These are phyloP conservation scores for Botrytis deweyae DNA, from an alignment of 2,329 filamentous ascomycete species.

Conservation along the genomic window DNA sequence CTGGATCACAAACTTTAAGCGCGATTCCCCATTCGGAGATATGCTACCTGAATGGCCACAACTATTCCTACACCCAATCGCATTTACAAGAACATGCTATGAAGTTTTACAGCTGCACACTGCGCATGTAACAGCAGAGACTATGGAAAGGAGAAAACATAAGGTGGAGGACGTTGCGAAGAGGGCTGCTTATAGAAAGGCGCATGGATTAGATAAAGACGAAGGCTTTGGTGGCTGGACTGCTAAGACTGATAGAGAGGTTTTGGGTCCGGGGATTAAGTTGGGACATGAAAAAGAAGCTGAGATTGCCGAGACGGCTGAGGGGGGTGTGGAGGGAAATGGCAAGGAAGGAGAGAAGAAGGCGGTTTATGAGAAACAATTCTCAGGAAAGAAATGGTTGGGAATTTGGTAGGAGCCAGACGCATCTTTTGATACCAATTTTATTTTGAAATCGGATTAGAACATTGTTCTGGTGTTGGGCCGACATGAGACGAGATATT, in stretches of 20 bases:
- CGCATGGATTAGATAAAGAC: conserved; percentile 73
- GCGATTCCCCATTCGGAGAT: conserved; percentile 75
- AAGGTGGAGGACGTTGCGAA: conserved; percentile 85
- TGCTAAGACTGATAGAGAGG: conserved; percentile 40
- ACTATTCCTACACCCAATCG: conserved; percentile 67
- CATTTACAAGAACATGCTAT: conserved; percentile 62
- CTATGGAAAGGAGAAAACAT: conserved; percentile 68
- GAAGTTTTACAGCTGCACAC: conserved; percentile 77
- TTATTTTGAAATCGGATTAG: not conserved
- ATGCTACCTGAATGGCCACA: conserved; percentile 71
- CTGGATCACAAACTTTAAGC: conserved; percentile 75
- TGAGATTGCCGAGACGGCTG: conserved; percentile 12
- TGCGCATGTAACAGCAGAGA: conserved; percentile 65
- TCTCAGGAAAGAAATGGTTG: conserved; percentile 73
- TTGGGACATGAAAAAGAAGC: conserved; percentile 27
- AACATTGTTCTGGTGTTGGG: not conserved
- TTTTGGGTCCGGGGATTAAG: conserved; percentile 38
- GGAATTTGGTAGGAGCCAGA: conserved; percentile 65
- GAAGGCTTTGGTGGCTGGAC: conserved; percentile 54
- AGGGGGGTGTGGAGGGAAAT: conserved; percentile 2
- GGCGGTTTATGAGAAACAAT: conserved; percentile 45
- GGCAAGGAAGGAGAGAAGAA: conserved; percentile 40
- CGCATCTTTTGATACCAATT: not conserved
- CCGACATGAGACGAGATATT: conserved; percentile 2
- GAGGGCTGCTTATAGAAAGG: conserved; percentile 79